Conservation (phyloP, 148 eudicot genomes). For the Vaccinium vitisidaea region DNA sequence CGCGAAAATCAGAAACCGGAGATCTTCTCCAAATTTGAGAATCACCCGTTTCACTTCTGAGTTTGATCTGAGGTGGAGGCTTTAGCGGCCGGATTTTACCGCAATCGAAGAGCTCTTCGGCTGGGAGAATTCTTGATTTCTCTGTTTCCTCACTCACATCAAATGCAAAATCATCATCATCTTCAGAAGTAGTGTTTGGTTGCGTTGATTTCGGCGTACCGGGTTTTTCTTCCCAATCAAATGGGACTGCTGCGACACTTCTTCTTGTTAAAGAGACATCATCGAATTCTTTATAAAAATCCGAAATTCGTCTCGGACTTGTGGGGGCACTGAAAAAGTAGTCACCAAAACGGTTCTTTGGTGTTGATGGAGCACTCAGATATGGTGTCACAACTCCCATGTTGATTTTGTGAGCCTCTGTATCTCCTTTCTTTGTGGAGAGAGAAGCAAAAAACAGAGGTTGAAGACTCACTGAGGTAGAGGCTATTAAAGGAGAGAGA, state of each 20-base stretch:
- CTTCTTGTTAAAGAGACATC: not conserved
- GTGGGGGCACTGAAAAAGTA: conserved; percentile 52
- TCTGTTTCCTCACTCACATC: conserved; percentile 26
- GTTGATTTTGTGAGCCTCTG: not conserved
- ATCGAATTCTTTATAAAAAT: conserved; percentile 10
- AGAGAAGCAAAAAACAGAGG: not conserved
- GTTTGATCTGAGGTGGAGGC: conserved; percentile 14
- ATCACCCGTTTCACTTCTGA: not conserved
- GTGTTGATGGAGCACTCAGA: conserved; percentile 40
- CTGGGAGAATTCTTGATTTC: conserved; percentile 21
- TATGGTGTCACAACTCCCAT: conserved; percentile 28
- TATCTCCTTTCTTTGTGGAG: not conserved
- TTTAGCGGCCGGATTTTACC: conserved; percentile 41
- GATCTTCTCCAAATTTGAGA: not conserved
- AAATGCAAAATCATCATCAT: conserved; percentile 37
- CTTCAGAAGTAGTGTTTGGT: not conserved
- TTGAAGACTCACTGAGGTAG: not conserved
- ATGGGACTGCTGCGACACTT: conserved; percentile 5
- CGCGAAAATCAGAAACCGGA: not conserved
- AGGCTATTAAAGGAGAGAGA: conserved; percentile 3
- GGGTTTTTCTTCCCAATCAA: not conserved
- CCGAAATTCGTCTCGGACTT: conserved; percentile 34
- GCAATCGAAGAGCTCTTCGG: conserved; percentile 51
- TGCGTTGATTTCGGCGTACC: conserved; percentile 17
- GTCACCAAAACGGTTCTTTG: conserved; percentile 36